A percentile compares a stretch with the other conserved stretches of the same genome.
phyloP scores from a whole-genome alignment of 169 alveolate species.

The Cryptosporidium ryanae region DNA sequence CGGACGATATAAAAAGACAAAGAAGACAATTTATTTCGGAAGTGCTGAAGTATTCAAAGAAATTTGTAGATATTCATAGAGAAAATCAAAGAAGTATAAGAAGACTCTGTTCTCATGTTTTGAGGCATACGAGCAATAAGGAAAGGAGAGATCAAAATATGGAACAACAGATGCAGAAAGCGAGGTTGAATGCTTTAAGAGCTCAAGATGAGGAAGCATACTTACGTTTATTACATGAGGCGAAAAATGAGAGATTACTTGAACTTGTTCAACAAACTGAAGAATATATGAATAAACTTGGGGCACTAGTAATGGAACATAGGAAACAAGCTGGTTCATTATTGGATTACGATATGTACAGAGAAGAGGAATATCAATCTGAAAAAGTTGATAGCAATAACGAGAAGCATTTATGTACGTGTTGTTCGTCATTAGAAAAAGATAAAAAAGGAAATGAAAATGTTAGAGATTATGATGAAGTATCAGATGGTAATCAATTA shows the following conservation, averaged over 20 bases:
- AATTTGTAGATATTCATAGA: conserved; percentile 51
- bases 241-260: conserved; percentile 92
- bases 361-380: conserved; percentile 13
- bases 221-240: conserved; percentile 87
- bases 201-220: conserved; percentile 93
- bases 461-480: background rate
- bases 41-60: conserved; percentile 47
- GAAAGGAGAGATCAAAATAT: conserved; percentile 62
- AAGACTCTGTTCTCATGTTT: conserved; percentile 56
- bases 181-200: conserved; percentile 82
- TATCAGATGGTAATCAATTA: background rate
- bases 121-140: conserved; percentile 55
- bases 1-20: conserved; percentile 55
- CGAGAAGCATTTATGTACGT: conserved; percentile 2
- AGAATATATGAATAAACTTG: conserved; percentile 90
- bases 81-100: conserved; percentile 67
- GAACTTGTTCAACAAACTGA: conserved; percentile 94
- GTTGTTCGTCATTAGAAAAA: conserved; percentile 5
- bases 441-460: background rate
- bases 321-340: conserved; percentile 82
- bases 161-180: conserved; percentile 78
- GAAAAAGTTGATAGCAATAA: background rate
- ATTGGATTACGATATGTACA: background rate
- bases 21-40: conserved; percentile 71
- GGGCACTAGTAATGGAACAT: conserved; percentile 90